Evolutionary conservation across 2,329 filamentous ascomycete species (phyloP), one percentile per base, ranked within the genome.

Genomic region (Mycosphaerella sp.): DNA sequence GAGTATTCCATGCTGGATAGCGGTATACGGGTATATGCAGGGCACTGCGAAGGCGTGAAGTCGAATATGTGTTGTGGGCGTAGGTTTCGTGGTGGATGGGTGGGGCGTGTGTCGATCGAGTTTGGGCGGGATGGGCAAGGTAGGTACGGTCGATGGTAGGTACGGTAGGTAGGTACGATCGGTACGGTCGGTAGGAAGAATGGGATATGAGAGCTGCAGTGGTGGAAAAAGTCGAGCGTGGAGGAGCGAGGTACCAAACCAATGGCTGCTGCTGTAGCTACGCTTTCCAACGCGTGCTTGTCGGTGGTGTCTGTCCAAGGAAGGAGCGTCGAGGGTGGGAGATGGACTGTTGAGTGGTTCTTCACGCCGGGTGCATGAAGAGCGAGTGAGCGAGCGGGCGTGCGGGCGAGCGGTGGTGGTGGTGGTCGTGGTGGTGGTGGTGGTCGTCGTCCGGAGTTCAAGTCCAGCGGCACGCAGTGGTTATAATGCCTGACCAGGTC

Each of bases 1-100:
- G 92, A 96, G 61, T 87, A 85, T 74, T 95, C 90, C 89, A 97
- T 96, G 67, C 46, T 68, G 31, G 23, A 39, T 53, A 29, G 54
- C 41, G 36, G 45, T 42, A 41, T 46, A 34, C 36, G 31, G 26
- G 43, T 46, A 41, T 46, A 41, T 41, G 44, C 38, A 26, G 34
- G 34, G 50, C 31, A 38, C 34, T 38, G 12, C 8, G 10, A n/a
- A 38, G 34, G 10, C 34, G 34, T 38, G 45, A 39, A 14, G 34
- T 47, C 14, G 50, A 39, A 29, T 41, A 55, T 51, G 62, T 21
- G 21, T 21, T 21, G 57, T 53, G 10, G 39, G 49, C 48, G 43
- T 46, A 17, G 41, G 26, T 29, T 6, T 29, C 21, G 21, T 21
- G 2, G 26, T 29, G 26, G 26, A 29, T 4, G 26, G 26, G 26